Evolutionary conservation across 2,329 filamentous ascomycete genomes (phyloP), one percentile per base, ranked within the genome.

Genomic region (Pezicula neosporulosa): DNA sequence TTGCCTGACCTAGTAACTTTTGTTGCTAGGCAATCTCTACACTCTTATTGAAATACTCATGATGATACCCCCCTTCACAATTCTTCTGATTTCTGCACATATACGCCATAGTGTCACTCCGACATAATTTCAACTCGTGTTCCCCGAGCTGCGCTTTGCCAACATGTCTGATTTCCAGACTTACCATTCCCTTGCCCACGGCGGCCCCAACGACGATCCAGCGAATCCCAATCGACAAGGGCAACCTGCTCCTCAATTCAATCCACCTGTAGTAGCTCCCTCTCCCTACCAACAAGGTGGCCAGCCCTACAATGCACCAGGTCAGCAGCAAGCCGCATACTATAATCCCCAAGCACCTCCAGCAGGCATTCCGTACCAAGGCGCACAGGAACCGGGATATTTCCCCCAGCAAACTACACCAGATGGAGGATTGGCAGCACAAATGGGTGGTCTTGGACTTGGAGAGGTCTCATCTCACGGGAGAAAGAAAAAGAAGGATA

Each of bases 401-500:
- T 64, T 61, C 33, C 69, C 64, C 48, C 65, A 56, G 60, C 62
- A 55, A 46, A 52, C 43, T 55, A 64, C 67, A 49, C 71, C 71
- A 51, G 78, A 82, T 61, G 71, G 66, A 50, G 76, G 74, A 15
- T 68, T 90, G 53, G 78, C 84, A 44, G 79, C 83, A 50, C 90
- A 95, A 69, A 87, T 96, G 86, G 85, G 86, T 39, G 84, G 83
- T 54, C 82, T 95, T 80, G 85, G 78, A 38, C 74, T 96, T 59
- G 77, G 60, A 39, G 74, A 78, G 39, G 70, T 76, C 43, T 73
- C 76, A 71, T 51, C 78, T 64, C 54, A 69, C 69, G 53, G 68
- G 69, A 57, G 72, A 83, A 67, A 87, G 77, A 90, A 92, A 78
- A 97, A 96, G 83, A 97, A 96, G 79, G 88, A 97, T 68, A 83